Evolutionary conservation across 495 filamentous ascomycete species (phyloP).

Genomic region (Xylaria flabelliformis): DNA sequence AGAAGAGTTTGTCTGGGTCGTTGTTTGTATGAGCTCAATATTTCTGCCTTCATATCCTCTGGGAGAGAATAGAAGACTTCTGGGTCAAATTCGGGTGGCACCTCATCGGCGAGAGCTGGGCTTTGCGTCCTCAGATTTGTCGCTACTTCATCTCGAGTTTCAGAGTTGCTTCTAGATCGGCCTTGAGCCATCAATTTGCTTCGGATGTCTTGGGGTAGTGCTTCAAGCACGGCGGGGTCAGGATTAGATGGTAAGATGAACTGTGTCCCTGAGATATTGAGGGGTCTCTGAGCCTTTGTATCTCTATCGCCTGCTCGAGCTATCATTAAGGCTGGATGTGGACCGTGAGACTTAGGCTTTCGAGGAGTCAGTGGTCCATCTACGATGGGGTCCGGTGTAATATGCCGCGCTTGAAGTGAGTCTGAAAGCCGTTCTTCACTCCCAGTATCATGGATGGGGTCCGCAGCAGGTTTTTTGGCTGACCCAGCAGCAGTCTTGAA

Average conservation of each 20-base stretch:
- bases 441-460: slow-evolving; percentile 35
- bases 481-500: slow-evolving; percentile 30
- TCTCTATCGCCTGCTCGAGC: slow-evolving; percentile 62
- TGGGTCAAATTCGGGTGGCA: slow-evolving; percentile 67
- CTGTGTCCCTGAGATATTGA: slow-evolving; percentile 84
- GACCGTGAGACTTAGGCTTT: slow-evolving; percentile 56
- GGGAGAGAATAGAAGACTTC: slow-evolving; percentile 80
- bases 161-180: slow-evolving; percentile 34
- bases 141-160: slow-evolving; percentile 34
- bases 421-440: slow-evolving; percentile 41
- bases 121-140: slow-evolving; percentile 46
- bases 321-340: slow-evolving; percentile 61
- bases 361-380: slow-evolving; percentile 66
- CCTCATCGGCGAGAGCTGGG: slow-evolving; percentile 45
- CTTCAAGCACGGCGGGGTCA: slow-evolving; percentile 75
- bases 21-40: slow-evolving; percentile 69
- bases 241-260: slow-evolving; percentile 84
- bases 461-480: slow-evolving; percentile 40
- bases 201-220: slow-evolving; percentile 80
- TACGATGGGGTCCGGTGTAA: slow-evolving; percentile 45
- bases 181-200: slow-evolving; percentile 65
- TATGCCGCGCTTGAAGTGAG: slow-evolving; percentile 52
- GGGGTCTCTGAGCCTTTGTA: slow-evolving; percentile 63
- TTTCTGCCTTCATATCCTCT: slow-evolving; percentile 80
- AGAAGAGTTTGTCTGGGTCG: slow-evolving; percentile 50